A percentile compares a stretch with the other conserved stretches of the same genome.
Evolutionary conservation across 768 basidiomycete species (phyloP).

Genomic region (Tubosaeta brunneosetosa): DNA sequence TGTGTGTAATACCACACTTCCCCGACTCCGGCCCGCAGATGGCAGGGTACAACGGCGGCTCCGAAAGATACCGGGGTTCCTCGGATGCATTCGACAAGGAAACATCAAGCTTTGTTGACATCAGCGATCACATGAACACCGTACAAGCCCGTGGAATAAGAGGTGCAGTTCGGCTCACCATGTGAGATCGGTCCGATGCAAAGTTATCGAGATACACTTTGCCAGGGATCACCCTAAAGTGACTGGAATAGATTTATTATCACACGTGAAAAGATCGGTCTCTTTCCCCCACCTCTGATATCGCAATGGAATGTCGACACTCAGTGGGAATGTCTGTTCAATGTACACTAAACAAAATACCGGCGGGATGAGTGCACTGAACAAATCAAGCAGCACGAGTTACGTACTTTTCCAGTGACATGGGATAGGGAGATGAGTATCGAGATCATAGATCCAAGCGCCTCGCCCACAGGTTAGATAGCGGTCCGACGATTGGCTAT

Average conservation of each 20-base stretch:
- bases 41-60: conserved; percentile 47
- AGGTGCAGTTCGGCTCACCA: conserved; percentile 40
- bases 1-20: conserved; percentile 39
- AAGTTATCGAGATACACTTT: conserved; percentile 51
- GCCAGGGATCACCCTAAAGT: conserved; percentile 59
- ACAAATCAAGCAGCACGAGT: neutral
- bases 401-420: conserved; percentile 46
- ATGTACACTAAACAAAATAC: conserved; percentile 41
- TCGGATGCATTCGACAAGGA: conserved; percentile 5
- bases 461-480: conserved; percentile 9
- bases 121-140: neutral
- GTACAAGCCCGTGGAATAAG: conserved; percentile 3
- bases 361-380: conserved; percentile 13
- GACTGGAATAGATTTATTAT: conserved; percentile 33
- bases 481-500: neutral
- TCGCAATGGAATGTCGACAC: conserved; percentile 23
- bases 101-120: conserved; percentile 5
- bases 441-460: conserved; percentile 68
- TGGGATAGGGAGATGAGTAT: conserved; percentile 49
- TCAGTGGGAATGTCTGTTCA: conserved; percentile 38
- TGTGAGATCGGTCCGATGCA: conserved; percentile 73
- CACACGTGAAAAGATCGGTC: neutral
- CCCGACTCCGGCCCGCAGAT: conserved; percentile 44
- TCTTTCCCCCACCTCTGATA: conserved; percentile 44
- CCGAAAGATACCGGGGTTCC: conserved; percentile 33